Evolutionary conservation across 768 basidiomycete genomes (phyloP), one percentile per base, ranked within the genome.

Genomic region (Rhizopogon vinicolor): DNA sequence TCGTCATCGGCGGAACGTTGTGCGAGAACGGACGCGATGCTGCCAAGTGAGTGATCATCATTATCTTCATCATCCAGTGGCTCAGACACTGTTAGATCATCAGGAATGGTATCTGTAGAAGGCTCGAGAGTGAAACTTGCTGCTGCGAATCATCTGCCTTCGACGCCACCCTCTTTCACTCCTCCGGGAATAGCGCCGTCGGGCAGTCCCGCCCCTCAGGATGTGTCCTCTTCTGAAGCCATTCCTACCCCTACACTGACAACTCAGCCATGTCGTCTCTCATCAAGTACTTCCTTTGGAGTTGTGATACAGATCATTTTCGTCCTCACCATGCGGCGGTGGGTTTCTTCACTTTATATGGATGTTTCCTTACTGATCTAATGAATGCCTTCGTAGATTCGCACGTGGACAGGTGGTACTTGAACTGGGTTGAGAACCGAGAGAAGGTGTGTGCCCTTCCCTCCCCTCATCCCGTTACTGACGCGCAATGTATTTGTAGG

Each of bases 261-360:
- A 41, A 83, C 85, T 1, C 84, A 83, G 7, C 80, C 80, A 9
- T 76, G 74, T 29, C 72, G 68, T 44, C 59, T 68, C 18, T 75
- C 75, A 2, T 73, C 78, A 44, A 70, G 62, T 51, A 67, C 66
- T 31, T 74, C 79, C 9, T 75, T 71, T 62, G 59, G 59, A 6
- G 57, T 80, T 42, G 28, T 75, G 41, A 41, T 80, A 4, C 85
- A 87, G 57, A 19, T 81, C 7, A 16, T 81, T 0, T 42, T 86
- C 22, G 54, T 78, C 35, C 58, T 80, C 51, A 55, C 78, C 16
- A 79, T 87, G 77, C 86, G 83, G 68, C 78, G 80, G 87, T 88
- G 65, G 10, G 76, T 63, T 28, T n/a, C 52, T 39, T 13, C 14
- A 10, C 37, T 45, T 33, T 28, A 51, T 55, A 25, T 25, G 48